Evolutionary conservation across 441 rosid species (phyloP).

Genomic region (Erodium texanum): DNA sequence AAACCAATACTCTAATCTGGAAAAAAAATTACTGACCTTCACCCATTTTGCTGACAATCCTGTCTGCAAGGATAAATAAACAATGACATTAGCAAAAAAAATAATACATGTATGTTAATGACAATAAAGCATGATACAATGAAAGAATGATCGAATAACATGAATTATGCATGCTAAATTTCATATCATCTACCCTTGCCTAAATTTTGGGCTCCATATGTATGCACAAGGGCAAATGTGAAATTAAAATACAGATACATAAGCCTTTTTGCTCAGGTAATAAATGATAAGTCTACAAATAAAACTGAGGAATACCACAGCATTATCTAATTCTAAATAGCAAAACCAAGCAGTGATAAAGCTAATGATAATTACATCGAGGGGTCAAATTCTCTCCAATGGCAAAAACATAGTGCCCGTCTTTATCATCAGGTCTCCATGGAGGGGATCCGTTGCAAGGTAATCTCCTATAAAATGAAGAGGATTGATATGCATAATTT

Average conservation of each 20-base stretch:
- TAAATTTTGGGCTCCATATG: neutral
- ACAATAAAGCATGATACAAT: neutral
- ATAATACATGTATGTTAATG: neutral
- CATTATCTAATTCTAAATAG: neutral
- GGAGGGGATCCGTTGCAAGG: slow-evolving; percentile 66
- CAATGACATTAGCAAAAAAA: neutral
- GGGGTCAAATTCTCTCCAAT: slow-evolving; percentile 68
- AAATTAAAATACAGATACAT: neutral
- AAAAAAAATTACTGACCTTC: slow-evolving; percentile 51
- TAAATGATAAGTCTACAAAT: neutral
- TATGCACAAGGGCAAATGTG: neutral
- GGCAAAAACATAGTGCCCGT: slow-evolving; percentile 72
- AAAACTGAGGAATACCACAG: neutral
- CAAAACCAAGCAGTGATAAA: slow-evolving; percentile 10
- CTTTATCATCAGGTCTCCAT: slow-evolving; percentile 89
- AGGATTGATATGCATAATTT: slow-evolving; percentile 35
- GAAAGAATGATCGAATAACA: neutral
- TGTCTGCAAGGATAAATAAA: slow-evolving; percentile 47
- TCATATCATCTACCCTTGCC: neutral
- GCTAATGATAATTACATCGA: slow-evolving; percentile 41
- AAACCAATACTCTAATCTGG: too few species aligned
- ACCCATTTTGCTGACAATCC: slow-evolving; percentile 82
- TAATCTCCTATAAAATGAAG: slow-evolving; percentile 42
- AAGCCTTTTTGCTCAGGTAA: neutral
- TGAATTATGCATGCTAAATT: neutral